Evolutionary conservation across 108 stramenopile species (phyloP).

Genomic region (Nitzschia inconspicua): DNA sequence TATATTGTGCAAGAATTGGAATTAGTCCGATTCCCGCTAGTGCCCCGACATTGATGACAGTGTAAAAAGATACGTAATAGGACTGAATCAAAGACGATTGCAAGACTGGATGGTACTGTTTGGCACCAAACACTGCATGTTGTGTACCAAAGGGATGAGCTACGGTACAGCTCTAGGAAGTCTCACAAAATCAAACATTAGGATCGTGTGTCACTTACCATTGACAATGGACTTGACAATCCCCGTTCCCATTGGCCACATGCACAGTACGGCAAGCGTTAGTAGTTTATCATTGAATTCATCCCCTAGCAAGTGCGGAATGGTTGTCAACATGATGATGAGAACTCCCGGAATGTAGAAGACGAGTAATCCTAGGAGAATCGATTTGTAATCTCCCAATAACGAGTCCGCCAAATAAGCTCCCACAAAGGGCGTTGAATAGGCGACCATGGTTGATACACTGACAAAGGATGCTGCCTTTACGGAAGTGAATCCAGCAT

Average conservation of each 20-base stretch:
- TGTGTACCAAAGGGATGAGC: no score
- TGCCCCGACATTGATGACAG: constrained; percentile 75
- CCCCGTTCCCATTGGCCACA: constrained; percentile 77
- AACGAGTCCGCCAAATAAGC: constrained; percentile 66
- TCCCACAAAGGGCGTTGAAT: constrained; percentile 75
- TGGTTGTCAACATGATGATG: constrained; percentile 65
- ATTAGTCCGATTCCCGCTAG: constrained; percentile 62
- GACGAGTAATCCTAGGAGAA: constrained; percentile 46
- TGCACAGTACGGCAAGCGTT: constrained; percentile 34
- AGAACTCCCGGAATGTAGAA: constrained; percentile 72
- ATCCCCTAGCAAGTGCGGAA: constrained; percentile 50
- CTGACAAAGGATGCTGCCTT: constrained; percentile 53
- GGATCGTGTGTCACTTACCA: constrained; percentile 13
- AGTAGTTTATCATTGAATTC: constrained; percentile 45
- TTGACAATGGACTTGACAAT: constrained; percentile 75
- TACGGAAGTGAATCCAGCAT: constrained; percentile 57
- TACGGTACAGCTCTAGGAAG: no score
- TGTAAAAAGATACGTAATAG: constrained; percentile 83
- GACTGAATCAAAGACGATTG: constrained; percentile 59
- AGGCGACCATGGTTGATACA: constrained; percentile 75
- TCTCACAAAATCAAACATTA: neutral
- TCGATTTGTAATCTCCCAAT: constrained; percentile 62
- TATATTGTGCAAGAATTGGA: constrained; percentile 61
- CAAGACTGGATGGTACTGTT: constrained; percentile 74
- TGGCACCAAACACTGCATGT: constrained; percentile 62